phyloP scores from a whole-genome alignment of 345 rosid species.

The Acer yangbiense region DNA sequence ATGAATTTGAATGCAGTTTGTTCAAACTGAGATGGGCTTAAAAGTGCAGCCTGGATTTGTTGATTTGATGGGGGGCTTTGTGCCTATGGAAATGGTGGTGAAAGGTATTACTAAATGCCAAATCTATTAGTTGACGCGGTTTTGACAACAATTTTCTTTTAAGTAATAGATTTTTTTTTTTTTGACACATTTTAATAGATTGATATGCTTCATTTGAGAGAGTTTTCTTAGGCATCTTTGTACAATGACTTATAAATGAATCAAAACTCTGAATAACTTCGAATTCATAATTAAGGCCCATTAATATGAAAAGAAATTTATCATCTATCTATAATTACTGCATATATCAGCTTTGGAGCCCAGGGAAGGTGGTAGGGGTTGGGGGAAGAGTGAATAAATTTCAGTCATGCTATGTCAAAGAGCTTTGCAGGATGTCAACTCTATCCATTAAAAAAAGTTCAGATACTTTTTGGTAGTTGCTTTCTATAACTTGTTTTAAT shows the following conservation, averaged over 20 bases:
- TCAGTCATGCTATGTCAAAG: background rate
- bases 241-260: background rate
- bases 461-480: background rate
- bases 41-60: conserved; percentile 29
- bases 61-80: conserved; percentile 64
- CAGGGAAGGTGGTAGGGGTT: background rate
- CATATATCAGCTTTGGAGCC: background rate
- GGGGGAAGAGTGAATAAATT: background rate
- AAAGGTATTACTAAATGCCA: conserved; percentile 52
- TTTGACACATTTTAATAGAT: background rate
- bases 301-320: background rate
- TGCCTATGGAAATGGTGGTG: conserved; percentile 73
- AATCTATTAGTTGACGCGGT: background rate
- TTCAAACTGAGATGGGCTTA: conserved; percentile 63
- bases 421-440: conserved; percentile 4
- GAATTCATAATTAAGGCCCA: background rate
- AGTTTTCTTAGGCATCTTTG: background rate
- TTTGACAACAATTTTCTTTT: conserved; percentile 4
- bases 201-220: background rate
- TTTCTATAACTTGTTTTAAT: background rate
- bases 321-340: background rate
- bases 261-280: background rate
- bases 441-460: background rate
- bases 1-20: conserved; percentile 63
- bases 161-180: no score